Conservation (phyloP, 108 stramenopile genomes). For the Skeletonema tropicum region DNA sequence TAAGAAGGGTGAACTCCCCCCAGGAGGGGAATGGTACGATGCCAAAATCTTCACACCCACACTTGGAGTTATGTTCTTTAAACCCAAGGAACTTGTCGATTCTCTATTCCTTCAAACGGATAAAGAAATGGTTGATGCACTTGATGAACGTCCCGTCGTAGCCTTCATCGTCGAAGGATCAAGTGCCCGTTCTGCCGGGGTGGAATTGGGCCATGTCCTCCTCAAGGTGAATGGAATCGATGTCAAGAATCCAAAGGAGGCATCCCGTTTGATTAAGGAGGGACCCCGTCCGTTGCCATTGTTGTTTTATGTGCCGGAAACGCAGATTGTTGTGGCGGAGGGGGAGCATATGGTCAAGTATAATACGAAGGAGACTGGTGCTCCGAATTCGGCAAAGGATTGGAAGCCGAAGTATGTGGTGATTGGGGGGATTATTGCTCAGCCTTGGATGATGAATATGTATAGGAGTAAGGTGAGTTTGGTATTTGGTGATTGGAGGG, state of each 20-base stretch:
- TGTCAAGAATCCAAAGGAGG: constrained; percentile 90
- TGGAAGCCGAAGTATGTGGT: constrained; percentile 94
- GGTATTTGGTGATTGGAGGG: not conserved
- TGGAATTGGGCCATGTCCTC: constrained; percentile 86
- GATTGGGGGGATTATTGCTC: constrained; percentile 92
- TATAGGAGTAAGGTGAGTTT: constrained; percentile 86
- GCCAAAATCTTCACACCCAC: constrained; percentile 91
- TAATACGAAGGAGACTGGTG: constrained; percentile 83
- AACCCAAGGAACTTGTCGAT: constrained; percentile 87
- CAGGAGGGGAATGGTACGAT: constrained; percentile 91
- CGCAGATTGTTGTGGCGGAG: constrained; percentile 81
- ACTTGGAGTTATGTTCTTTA: constrained; percentile 94
- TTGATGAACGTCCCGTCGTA: constrained; percentile 86
- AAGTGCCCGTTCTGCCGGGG: constrained; percentile 80
- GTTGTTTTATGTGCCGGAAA: constrained; percentile 86
- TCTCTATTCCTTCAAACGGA: constrained; percentile 85
- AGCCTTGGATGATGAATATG: constrained; percentile 95
- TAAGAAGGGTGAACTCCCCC: constrained; percentile 74
- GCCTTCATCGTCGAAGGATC: constrained; percentile 91
- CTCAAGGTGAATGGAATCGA: constrained; percentile 89
- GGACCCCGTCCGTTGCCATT: constrained; percentile 85
- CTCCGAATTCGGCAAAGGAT: constrained; percentile 86
- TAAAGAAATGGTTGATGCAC: constrained; percentile 61
- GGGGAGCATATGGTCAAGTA: constrained; percentile 94
- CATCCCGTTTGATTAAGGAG: constrained; percentile 88